Evolutionary conservation across 2,329 filamentous ascomycete genomes (phyloP).

Genomic region (Drechslerella coelobrocha): DNA sequence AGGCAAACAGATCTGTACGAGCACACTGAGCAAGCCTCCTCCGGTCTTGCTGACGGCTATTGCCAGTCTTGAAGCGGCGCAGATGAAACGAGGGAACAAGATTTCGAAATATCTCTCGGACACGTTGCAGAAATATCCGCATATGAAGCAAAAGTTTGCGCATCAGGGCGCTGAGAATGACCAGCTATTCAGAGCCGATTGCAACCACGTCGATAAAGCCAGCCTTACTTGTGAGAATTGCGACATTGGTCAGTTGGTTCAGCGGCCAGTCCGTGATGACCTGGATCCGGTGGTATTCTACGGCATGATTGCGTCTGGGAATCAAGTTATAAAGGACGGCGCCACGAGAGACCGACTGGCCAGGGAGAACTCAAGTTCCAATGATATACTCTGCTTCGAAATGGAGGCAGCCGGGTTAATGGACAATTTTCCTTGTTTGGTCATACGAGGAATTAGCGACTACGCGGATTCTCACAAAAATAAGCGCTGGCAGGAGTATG

Average conservation of each 20-base stretch:
- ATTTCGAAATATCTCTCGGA: conserved; percentile 9
- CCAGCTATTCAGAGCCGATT: conserved; percentile 19
- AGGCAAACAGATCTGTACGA: conserved; percentile 5
- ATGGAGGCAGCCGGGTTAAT: conserved; percentile 41
- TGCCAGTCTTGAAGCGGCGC: not conserved
- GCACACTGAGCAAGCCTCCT: conserved; percentile 8
- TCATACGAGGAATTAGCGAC: conserved; percentile 35
- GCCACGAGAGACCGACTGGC: conserved; percentile 21
- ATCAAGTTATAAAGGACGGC: conserved; percentile 37
- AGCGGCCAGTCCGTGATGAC: not conserved
- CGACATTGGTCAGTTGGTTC: not conserved
- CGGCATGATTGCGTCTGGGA: conserved; percentile 30
- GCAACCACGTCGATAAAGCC: conserved; percentile 7
- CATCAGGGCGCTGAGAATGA: conserved; percentile 23
- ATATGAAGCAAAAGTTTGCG: conserved; percentile 3
- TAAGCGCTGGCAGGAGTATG: conserved; percentile 32
- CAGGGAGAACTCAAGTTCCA: not conserved
- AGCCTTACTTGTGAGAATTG: conserved; percentile 8
- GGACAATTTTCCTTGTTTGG: conserved; percentile 24
- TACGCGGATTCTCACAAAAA: conserved; percentile 45
- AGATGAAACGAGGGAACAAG: conserved; percentile 10
- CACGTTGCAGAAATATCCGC: conserved; percentile 4
- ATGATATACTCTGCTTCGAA: conserved; percentile 28
- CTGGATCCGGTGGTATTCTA: conserved; percentile 15
- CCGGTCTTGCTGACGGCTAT: conserved; percentile 10